phyloP scores from a whole-genome alignment of 2,329 filamentous ascomycete genomes.

The Trichoderma arundinaceum region DNA sequence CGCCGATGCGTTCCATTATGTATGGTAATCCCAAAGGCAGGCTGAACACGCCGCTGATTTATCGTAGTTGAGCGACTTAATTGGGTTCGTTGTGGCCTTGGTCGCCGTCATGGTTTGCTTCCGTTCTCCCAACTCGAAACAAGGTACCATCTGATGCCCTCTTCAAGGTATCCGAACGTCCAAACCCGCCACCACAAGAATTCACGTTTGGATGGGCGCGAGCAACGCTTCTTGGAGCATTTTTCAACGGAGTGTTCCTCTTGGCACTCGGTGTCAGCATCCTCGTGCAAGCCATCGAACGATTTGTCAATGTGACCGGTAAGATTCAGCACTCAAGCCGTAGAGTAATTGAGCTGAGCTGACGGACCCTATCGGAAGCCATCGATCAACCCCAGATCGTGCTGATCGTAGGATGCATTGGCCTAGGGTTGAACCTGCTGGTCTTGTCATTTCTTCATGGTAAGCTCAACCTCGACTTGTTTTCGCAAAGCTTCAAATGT shows the following conservation, averaged over 20 bases:
- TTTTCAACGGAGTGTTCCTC: slow-evolving; percentile 81
- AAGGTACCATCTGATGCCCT: slow-evolving; percentile 5
- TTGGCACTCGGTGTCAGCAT: slow-evolving; percentile 75
- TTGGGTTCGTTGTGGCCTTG: slow-evolving; percentile 71
- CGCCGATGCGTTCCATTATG: slow-evolving; percentile 81
- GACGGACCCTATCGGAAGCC: slow-evolving; percentile 47
- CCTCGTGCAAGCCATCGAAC: slow-evolving; percentile 73
- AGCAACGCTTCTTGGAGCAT: slow-evolving; percentile 73
- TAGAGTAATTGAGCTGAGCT: neutral
- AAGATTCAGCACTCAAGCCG: slow-evolving; percentile 36
- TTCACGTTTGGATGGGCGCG: slow-evolving; percentile 76
- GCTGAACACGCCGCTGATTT: slow-evolving; percentile 30
- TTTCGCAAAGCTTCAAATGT: slow-evolving; percentile 24
- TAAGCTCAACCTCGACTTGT: slow-evolving; percentile 40
- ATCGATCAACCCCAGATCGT: slow-evolving; percentile 70
- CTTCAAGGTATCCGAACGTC: slow-evolving; percentile 61
- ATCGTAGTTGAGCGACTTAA: slow-evolving; percentile 69
- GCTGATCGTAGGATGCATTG: slow-evolving; percentile 71
- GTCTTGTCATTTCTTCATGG: slow-evolving; percentile 70
- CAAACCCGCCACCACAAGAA: slow-evolving; percentile 56
- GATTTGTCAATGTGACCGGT: slow-evolving; percentile 66
- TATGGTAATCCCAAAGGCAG: slow-evolving; percentile 41
- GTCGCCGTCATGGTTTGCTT: slow-evolving; percentile 63
- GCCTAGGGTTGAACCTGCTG: slow-evolving; percentile 70
- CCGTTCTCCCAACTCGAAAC: too few species aligned